Base-by-base conservation (phyloP, 1,284 basidiomycete species). In the Hypsizygus ulmarius region DNA sequence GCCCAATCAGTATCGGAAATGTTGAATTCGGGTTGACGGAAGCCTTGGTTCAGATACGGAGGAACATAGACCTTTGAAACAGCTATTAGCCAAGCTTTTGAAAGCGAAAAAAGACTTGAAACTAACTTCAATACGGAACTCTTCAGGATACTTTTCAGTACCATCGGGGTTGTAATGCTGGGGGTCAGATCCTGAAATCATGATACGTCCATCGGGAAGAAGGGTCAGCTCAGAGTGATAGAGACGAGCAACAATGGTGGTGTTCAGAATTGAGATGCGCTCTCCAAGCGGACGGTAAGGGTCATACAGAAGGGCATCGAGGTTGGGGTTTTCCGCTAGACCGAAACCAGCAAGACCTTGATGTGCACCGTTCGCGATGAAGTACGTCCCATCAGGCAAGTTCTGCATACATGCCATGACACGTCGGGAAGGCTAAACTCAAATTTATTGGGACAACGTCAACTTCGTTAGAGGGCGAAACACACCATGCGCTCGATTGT, bases 171-270 rank as follows among this genome's bases (percentile, higher is more conserved):
- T 65, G 56, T 73, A 53, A 6, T 76, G 80, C 61, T 82, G 68
- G 1, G 85, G 84, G 59, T 90, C 89, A 10, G 82, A 83, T 0
- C 90, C 90, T 2, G 85, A 85, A 35, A 91, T 70, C 43, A 88
- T 70, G 15, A 90, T 75, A 8, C 82, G 78, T 9, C 84, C 87
- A 55, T 87, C 84, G 3, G 79, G 78, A 28, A 87, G 73, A 6
- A 88, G 73, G 14, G 71, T 74, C 45, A 83, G 81, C 61, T 88
- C 87, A 0, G 84, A 87, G 61, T 94, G 91, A 59, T 94, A 94
- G 60, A 94, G 60, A 15, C 92, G 82, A 9, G 90, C 81, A 33
- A 91, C 84, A 47, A 81, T 85, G 11, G 87, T 90, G n/a, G 64
- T 75, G 63, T 75, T 69, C 54, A 84, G 72, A 68, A 87, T 77